Base-by-base conservation (phyloP, 1,284 basidiomycete species). In the Ceratobasidium sp. region DNA sequence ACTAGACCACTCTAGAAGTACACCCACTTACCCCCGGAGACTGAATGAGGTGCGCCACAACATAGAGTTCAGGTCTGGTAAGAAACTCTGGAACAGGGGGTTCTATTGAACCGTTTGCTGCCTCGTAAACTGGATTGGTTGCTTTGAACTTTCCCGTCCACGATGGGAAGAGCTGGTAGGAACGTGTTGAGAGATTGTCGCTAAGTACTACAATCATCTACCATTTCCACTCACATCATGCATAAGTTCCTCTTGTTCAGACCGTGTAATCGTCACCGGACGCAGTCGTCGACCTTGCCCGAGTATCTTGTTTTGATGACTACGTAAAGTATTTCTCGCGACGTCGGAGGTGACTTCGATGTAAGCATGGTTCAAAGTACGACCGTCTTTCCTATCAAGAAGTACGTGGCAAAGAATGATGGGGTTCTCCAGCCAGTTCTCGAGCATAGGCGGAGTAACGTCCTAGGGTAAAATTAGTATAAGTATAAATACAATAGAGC, bases 301-400 rank as follows among this genome's bases (percentile, higher is more conserved):
- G 28, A 93, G 84, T n/a, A 93, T 89, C 65, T 84, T 85, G 32
- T 84, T 83, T 55, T 84, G 79, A 73, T 84, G 84, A 75, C 85
- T 86, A 26, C 74, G 70, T 76, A 86, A 84, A 1, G 84, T 88
- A 8, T 86, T 86, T 12, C 91, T 53, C 12, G 76, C 84, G 2
- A 85, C 84, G 34, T n/a, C 84, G 72, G 85, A 83, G 21, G 81
- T 80, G 75, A 92, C 86, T 79, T 93, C 92, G 16, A 90, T 88
- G 75, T 88, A 93, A 1, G 92, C 91, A 79, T 93, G 92, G 74
- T 88, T 91, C 69, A 89, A 83, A 0, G 92, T 93, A 80, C 93
- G 93, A 48, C 92, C 92, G 32, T 74, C 73, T 76, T 89, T 89
- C 46, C 85, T 82, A 76, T 93, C 92, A 60, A 93, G 84, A 18